Percentiles rank a stretch among this genome's conserved stretches.
Evolutionary conservation across 805 yeast species (phyloP).

Genomic region (Saccharomycodes ludwigii): DNA sequence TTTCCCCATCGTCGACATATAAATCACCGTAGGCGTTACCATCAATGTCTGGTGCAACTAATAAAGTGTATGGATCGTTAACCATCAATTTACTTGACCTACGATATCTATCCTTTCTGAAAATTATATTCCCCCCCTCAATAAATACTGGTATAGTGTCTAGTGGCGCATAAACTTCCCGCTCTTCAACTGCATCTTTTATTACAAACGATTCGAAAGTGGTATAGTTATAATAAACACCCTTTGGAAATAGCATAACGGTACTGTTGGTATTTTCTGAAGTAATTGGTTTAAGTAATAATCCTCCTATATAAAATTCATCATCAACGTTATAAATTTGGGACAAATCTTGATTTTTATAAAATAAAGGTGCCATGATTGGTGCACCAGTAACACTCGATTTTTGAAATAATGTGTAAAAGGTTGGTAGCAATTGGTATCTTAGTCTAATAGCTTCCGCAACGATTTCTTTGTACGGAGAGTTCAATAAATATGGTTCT

Average conservation of each 20-base stretch:
- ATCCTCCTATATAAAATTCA: conserved; percentile 72
- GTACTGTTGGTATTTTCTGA: conserved; percentile 33
- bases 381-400: conserved; percentile 54
- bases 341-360: conserved; percentile 34
- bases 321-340: conserved; percentile 56
- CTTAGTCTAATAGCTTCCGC: conserved; percentile 63
- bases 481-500: conserved; percentile 84
- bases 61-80: conserved; percentile 69
- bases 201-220: conserved; percentile 18
- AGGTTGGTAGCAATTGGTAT: conserved; percentile 62
- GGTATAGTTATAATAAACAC: conserved; percentile 43
- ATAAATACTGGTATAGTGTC: conserved; percentile 57
- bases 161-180: conserved; percentile 34
- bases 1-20: conserved; percentile 79
- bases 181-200: no score
- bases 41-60: conserved; percentile 40
- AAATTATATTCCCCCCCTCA: conserved; percentile 68
- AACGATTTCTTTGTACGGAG: conserved; percentile 53
- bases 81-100: conserved; percentile 67
- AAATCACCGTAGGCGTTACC: conserved; percentile 46
- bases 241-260: conserved; percentile 26
- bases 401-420: conserved; percentile 69
- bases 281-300: conserved; percentile 73
- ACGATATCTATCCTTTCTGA: conserved; percentile 61
- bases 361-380: conserved; percentile 56